Base-by-base conservation (phyloP, 768 basidiomycete species). In the Plicaturopsis crispa region DNA sequence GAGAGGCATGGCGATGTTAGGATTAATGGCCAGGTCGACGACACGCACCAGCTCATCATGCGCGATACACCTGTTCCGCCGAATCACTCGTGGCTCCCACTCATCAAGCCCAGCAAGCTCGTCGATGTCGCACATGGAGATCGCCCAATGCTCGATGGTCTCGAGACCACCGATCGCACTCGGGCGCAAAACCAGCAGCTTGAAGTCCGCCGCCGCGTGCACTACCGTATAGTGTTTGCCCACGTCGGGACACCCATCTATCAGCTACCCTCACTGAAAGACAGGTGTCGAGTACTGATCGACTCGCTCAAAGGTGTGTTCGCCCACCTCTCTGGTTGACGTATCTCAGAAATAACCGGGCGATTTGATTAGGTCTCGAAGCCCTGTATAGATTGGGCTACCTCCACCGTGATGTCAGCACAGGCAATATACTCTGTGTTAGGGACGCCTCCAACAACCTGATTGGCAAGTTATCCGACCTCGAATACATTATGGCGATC, bases 351-450 rank as follows among this genome's bases (percentile, higher is more conserved):
- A n/a, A n/a, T n/a, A 14, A 28, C 8, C 26, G 10, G 8, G 26
- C 14, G 10, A 28, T 28, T 28, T 28, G 14, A 28, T 14, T 17
- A 39, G 38, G 5, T 12, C 31, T 39, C 20, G 14, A 39, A 17
- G 6, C 32, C 4, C 21, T 39, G 23, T 31, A 39, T 28, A 13
- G 30, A 6, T 17, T 14, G 12, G 37, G 37, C 10, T 38, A 26
- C 24, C 6, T 38, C 12, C 37, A 38, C 31, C 37, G 26, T n/a
- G 37, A 38, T 30, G 37, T 38, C 18, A 38, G 37, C 24, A 11
- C 37, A 12, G 37, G 30, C 19, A 33, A 39, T 33, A 7, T 39
- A 4, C 10, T 39, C 14, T n/a, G n/a, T n/a, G 7, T 13, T 13
- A 17, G 13, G 5, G 31, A 30, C 17, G 31, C 13, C 16, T 10